Evolutionary conservation across 306 rosid species (phyloP), one percentile per base, ranked within the genome.

Genomic region (Gastrolobium villosum): DNA sequence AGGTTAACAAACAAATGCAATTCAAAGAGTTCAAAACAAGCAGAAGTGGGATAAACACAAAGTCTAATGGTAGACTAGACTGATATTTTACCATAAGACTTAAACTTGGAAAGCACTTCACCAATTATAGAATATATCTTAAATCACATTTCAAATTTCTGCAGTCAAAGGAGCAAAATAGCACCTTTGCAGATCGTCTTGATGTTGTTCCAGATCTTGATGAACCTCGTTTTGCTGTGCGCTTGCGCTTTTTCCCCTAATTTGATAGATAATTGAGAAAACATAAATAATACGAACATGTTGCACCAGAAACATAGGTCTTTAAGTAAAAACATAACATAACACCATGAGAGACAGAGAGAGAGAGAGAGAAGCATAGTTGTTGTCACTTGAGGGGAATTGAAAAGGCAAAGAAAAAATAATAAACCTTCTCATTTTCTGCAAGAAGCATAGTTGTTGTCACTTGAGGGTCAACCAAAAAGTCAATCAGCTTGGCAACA

Each of bases 381-480:
- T 20, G 26, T 20, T 20, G 26, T 20, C 26, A 20, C 26, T 20
- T 1, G n/a, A 9, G 26, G 20, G 5, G 55, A 65, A 37, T 30
- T 48, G 36, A 5, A 74, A 69, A 82, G 57, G 72, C 57, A 20
- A 74, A 62, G n/a, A 34, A 59, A 34, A 59, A 15, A 44, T 64
- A 35, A 39, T 55, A 53, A 71, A 95, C 99, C 97, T 85, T 87
- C 48, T 91, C 99, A 75, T 87, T 89, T 67, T 93, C 99, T 8
- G 94, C 89, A 49, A 93, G 94, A 40, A 87, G 86, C 70, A 83
- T 88, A 48, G 92, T 56, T 57, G 93, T 84, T 9, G 93, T 93
- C 36, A 97, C 87, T 40, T 88, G 93, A 85, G 99, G 99, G 41
- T 94, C 89, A 82, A 85, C 82, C 89, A 95, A 87, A 82, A 93